Evolutionary conservation across 2,329 filamentous ascomycete species (phyloP), one percentile per base, ranked within the genome.

Genomic region (Acrodontium crateriforme): DNA sequence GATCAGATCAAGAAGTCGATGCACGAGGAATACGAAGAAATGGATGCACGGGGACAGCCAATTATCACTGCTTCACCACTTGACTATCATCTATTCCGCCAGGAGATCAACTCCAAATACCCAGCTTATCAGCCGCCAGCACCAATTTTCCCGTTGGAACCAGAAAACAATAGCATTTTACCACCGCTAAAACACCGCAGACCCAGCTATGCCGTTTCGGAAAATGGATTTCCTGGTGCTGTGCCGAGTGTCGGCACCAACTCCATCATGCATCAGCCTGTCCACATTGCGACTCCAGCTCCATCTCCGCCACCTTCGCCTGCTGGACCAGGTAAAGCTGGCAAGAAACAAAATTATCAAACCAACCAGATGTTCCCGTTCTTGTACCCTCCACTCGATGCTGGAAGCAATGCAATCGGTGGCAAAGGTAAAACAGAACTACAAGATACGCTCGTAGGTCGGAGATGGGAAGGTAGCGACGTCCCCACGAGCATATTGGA

Each of bases 351-450:
- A 48, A 98, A 95, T 43, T 98, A 98, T 46, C 89, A 98, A 53
- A 98, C 89, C 0, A 98, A 98, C 48, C 89, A 98, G 45, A 89
- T 94, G 49, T 95, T 98, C 40, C 89, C 89, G 0, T 95, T 98
- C 49, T 74, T 98, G 59, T 98, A 98, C 43, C 89, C 89, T 2
- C 89, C 89, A 1, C 62, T 94, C 11, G 87, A 94, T 54, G 77
- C 76, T 36, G 77, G 74, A 14, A 93, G 84, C 55, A 93, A 92
- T 49, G 80, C 78, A 42, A 75, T 87, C 19, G 87, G 89, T 27
- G 87, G 87, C 1, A 94, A 92, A 50, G 85, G 85, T 9, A 71
- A 69, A 12, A 80, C 84, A 5, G 79, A 80, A 22, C 56, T 85
- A 24, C 82, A 93, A 50, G 79, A 87, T 41, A 56, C 71, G 11